phyloP scores from a whole-genome alignment of 192 early-diverging fungal species.

The Lunasporangiospora selenospora region DNA sequence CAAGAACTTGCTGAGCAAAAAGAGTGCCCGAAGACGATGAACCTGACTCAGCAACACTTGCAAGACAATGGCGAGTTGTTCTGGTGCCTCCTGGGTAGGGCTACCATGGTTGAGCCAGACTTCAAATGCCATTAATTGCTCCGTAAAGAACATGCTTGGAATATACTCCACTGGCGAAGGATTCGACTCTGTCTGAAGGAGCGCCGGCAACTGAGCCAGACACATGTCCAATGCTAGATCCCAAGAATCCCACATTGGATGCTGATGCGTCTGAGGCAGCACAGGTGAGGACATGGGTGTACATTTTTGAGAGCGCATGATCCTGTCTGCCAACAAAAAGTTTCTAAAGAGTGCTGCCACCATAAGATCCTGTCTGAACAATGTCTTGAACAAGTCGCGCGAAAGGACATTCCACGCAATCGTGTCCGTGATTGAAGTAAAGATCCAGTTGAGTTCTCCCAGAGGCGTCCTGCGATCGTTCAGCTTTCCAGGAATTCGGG shows the following conservation, averaged over 20 bases:
- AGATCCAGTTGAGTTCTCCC: constrained; percentile 99
- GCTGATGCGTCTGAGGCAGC: constrained; percentile 90
- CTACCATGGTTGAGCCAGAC: constrained; percentile 91
- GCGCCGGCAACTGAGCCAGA: constrained; percentile 85
- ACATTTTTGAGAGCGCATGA: constrained; percentile 94
- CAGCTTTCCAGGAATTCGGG: constrained; percentile 83
- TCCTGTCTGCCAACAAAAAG: constrained; percentile 93
- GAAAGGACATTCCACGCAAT: constrained; percentile 97
- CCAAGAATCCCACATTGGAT: constrained; percentile 96
- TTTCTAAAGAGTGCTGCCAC: constrained; percentile 96
- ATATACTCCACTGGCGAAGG: constrained; percentile 67
- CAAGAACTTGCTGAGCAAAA: constrained; percentile 90
- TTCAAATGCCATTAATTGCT: constrained; percentile 97
- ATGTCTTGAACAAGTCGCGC: constrained; percentile 85
- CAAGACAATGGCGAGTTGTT: constrained; percentile 95
- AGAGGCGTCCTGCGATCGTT: constrained; percentile 93
- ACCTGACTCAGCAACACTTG: constrained; percentile 96
- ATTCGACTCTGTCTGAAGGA: constrained; percentile 59
- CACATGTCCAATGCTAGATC: constrained; percentile 96
- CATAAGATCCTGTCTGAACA: constrained; percentile 94
- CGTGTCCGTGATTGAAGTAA: constrained; percentile 97
- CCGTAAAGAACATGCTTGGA: constrained; percentile 90
- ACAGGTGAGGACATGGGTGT: constrained; percentile 89
- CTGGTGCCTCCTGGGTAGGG: constrained; percentile 81
- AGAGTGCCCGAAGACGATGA: constrained; percentile 90